phyloP scores from a whole-genome alignment of 2,329 filamentous ascomycete species.

The Neonectria neomacrospora region DNA sequence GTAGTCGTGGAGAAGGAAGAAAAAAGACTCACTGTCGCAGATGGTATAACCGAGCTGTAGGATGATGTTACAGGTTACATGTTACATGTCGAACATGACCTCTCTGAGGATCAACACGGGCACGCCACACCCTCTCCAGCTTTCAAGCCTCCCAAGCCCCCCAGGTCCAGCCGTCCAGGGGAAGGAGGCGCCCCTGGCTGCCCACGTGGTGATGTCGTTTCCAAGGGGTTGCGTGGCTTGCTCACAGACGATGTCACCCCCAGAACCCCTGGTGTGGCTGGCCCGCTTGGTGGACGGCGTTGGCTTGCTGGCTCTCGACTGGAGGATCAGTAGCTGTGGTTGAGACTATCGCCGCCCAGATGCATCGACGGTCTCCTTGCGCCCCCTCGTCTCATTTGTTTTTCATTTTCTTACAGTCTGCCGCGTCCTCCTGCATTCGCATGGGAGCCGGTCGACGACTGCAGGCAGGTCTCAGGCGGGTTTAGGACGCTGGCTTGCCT shows the following conservation, averaged over 20 bases:
- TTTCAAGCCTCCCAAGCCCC: conserved; percentile 2
- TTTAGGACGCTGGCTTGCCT: conserved; percentile 10
- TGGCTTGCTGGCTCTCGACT: conserved; percentile 9
- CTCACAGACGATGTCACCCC: not conserved
- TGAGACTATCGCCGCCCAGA: conserved; percentile 10
- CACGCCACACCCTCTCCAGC: conserved; percentile 7
- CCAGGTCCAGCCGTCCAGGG: conserved; percentile 12
- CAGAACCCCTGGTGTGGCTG: conserved; percentile 20
- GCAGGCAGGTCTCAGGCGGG: conserved; percentile 12
- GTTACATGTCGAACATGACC: conserved; percentile 17
- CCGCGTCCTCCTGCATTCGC: not conserved
- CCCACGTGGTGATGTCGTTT: conserved; percentile 18
- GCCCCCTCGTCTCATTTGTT: not conserved
- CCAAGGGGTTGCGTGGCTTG: conserved; percentile 14
- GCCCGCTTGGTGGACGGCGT: not conserved
- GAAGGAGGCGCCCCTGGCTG: conserved; percentile 18
- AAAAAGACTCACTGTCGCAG: not conserved
- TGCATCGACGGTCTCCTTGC: not conserved
- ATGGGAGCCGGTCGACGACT: not conserved
- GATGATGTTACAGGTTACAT: conserved; percentile 2
- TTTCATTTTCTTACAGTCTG: not conserved
- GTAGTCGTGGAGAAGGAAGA: not conserved
- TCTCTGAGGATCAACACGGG: conserved; percentile 7
- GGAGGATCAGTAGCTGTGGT: conserved; percentile 4
- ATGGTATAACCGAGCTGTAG: conserved; percentile 4